Base-by-base conservation (phyloP, 768 basidiomycete genomes). In the Kockovaella imperatae region DNA sequence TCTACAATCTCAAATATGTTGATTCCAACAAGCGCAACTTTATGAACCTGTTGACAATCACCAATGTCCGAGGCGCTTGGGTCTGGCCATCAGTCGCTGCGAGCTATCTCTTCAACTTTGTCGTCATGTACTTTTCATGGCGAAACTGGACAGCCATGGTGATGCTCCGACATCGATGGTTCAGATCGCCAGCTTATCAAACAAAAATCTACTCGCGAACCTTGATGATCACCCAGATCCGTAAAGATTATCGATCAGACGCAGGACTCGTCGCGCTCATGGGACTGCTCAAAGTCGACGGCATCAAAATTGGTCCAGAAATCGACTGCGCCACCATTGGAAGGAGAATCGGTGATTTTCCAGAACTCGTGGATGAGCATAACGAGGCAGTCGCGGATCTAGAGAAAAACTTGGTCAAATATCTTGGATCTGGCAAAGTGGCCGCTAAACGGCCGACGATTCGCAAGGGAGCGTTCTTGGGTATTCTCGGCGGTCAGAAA, bases 331-430 rank as follows among this genome's bases (percentile, higher is more conserved):
- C 69, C 3, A 55, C 64, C 15, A 70, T 70, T 32, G 69, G 68
- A 20, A 30, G 28, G 43, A 80, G 80, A 57, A 84, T 96, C 28
- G 93, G 90, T 23, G 78, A 81, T 48, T 81, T 97, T 14, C 89
- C 95, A 0, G 83, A 88, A 50, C 75, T 95, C 47, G 86, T 99
- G 54, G 86, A 93, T 48, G 84, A 82, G 60, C 72, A 73, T 58
- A 97, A 97, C 69, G 74, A 81, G 45, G 84, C 87, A n/a, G 93
- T 99, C n/a, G 78, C 85, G 40, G 83, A 93, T 59, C 79, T 97
- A 49, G 95, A 99, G 69, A 76, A 80, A 30, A 77, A 89, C 42
- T 78, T 99, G 26, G 93, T 96, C 48, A 81, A 80, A 45, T 96
- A 95, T 69, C 78, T 96, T 51, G 90, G 88, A 59, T 82, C 79